Conservation (phyloP, 441 rosid species). For the Adansonia madagascariensis region DNA sequence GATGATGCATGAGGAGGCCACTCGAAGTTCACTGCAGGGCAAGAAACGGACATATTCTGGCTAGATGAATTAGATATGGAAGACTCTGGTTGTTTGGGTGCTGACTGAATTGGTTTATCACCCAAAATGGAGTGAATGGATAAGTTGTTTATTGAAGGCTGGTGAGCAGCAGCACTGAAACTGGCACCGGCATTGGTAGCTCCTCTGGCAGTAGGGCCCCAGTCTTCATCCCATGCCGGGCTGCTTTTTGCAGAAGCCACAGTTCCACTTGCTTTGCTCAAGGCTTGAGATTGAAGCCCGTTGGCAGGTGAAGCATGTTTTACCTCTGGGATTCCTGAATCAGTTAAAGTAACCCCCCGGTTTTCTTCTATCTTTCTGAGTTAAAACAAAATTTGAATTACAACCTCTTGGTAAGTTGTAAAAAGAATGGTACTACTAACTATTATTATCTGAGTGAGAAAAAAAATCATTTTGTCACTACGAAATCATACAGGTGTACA, state of each 20-base stretch:
- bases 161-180: slow-evolving; percentile 28
- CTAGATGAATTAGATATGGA: slow-evolving; percentile 44
- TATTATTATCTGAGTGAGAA: neutral
- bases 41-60: slow-evolving; percentile 49
- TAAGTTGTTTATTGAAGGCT: slow-evolving; percentile 33
- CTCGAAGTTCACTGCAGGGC: slow-evolving; percentile 74
- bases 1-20: slow-evolving; percentile 82
- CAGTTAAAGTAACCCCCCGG: slow-evolving; percentile 78
- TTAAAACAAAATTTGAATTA: slow-evolving; percentile 15
- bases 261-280: slow-evolving; percentile 44
- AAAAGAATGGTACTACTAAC: neutral
- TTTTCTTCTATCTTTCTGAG: slow-evolving; percentile 90
- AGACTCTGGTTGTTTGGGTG: slow-evolving; percentile 45
- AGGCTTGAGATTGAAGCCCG: slow-evolving; percentile 54
- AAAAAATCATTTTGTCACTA: neutral
- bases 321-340: slow-evolving; percentile 65
- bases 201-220: slow-evolving; percentile 59
- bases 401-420: slow-evolving; percentile 14
- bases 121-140: slow-evolving; percentile 29
- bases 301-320: slow-evolving; percentile 45
- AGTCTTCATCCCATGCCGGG: slow-evolving; percentile 86
- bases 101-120: slow-evolving; percentile 44
- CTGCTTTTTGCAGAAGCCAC: slow-evolving; percentile 55
- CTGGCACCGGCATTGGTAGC: slow-evolving; percentile 30
- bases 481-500: neutral